Evolutionary conservation across 345 rosid species (phyloP).

Genomic region (Bruguiera gymnorhiza): DNA sequence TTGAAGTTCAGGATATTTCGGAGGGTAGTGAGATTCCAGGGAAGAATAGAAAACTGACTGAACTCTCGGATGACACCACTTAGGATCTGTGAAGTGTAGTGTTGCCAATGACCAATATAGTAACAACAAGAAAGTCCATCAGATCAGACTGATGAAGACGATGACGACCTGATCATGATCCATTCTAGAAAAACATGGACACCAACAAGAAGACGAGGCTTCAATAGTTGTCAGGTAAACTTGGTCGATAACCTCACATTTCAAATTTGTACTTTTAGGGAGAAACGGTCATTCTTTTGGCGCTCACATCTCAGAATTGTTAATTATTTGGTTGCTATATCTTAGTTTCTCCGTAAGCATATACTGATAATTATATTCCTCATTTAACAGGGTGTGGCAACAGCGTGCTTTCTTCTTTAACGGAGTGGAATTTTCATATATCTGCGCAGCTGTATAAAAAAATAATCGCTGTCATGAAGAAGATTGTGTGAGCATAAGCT

Average conservation of each 20-base stretch:
- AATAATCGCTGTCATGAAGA: too few relatives aligned
- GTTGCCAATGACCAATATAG: constrained; percentile 20
- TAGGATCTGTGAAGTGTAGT: constrained; percentile 14
- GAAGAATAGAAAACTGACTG: constrained; percentile 57
- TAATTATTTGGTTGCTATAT: constrained; percentile 5
- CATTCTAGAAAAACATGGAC: constrained; percentile 30
- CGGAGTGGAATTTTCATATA: too few relatives aligned
- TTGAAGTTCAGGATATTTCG: constrained; percentile 31
- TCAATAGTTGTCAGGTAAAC: constrained; percentile 30
- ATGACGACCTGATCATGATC: constrained; percentile 35
- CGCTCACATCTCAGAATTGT: constrained; percentile 14
- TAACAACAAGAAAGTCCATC: constrained; percentile 39
- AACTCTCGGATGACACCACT: constrained; percentile 16
- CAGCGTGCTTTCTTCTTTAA: constrained; percentile 7
- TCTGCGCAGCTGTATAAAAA: too few relatives aligned
- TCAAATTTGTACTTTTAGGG: constrained; percentile 48
- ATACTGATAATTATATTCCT: constrained; percentile 9
- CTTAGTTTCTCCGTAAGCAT: constrained; percentile 2
- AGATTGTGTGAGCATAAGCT: too few relatives aligned
- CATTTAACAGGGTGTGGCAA: constrained; percentile 24
- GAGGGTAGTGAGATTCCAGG: constrained; percentile 32
- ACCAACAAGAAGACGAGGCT: constrained; percentile 49
- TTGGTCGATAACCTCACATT: constrained; percentile 23
- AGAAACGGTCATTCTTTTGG: constrained; percentile 47
- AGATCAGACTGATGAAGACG: constrained; percentile 43